Base-by-base conservation (phyloP, 2,329 filamentous ascomycete species). In the Claviceps pusilla region DNA sequence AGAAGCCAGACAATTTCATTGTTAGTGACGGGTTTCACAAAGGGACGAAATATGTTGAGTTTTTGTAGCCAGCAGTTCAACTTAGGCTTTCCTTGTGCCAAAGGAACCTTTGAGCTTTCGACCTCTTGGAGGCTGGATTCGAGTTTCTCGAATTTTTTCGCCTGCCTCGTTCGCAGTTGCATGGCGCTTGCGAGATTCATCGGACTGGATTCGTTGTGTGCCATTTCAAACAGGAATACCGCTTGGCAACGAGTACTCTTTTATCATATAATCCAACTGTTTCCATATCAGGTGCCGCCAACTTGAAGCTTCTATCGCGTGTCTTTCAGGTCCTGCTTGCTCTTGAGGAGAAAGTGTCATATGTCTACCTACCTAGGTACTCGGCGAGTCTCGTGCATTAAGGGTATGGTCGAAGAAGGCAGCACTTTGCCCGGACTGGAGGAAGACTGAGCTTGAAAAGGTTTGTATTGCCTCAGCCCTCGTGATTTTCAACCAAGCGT, bases 1-100 rank as follows among this genome's bases (percentile, higher is more conserved):
- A 96, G 74, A 7, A 96, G 73, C 91, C 91, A 96, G 45, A 96
- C 82, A 14, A 79, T 81, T 66, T 95, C 86, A 43, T 79, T 70
- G 16, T 75, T 73, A 54, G 81, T 77, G 49, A 88, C 78, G 39
- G 75, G 71, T 48, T 76, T 76, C 0, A 78, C 74, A 16, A 53
- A 55, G 7, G 48, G 53, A 9, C 45, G 53, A 12, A 83, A 70
- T 1, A 84, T 83, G 62, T 82, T 84, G 55, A 65, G 65, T 50
- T 67, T 65, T 28, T 76, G 74, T 1, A 83, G 66, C 54, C 75
- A 74, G 2, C 75, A 76, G 31, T 82, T 64, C 49, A 78, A 45
- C 16, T 31, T 41, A 6, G 49, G 28, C 49, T 54, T 35, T 29
- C 48, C 48, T 41, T 53, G 41, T 33, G 53, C 37, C 45, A 52